These are phyloP conservation scores for Prunus mume DNA, from an alignment of 306 rosid species.

Conservation along the genomic window DNA sequence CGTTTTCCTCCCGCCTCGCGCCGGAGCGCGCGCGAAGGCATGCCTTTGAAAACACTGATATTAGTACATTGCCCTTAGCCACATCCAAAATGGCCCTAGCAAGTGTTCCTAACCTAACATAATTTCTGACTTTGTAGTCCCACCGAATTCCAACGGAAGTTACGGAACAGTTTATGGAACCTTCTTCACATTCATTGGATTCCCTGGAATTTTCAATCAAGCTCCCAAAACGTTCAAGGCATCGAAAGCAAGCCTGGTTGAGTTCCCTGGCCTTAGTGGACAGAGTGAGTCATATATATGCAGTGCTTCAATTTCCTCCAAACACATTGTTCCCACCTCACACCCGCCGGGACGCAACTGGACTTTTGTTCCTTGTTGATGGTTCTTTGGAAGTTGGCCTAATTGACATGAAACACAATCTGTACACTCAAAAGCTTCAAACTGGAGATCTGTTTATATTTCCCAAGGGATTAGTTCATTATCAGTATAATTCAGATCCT, in stretches of 20 bases:
- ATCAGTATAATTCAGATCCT: slow-evolving; percentile 22
- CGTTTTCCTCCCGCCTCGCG: too few relatives aligned
- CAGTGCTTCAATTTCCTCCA: slow-evolving; percentile 19
- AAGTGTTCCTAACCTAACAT: slow-evolving; percentile 9
- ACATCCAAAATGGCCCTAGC: not conserved
- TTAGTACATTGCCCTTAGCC: not conserved
- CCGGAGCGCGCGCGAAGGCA: too few relatives aligned
- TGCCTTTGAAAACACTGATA: not conserved
- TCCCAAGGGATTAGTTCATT: slow-evolving; percentile 36
- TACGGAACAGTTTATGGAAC: not conserved
- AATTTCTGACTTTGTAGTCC: slow-evolving; percentile 12
- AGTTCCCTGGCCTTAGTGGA: slow-evolving; percentile 20
- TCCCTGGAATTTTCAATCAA: not conserved
- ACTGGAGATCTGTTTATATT: slow-evolving; percentile 38
- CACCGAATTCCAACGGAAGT: not conserved
- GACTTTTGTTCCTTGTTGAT: slow-evolving; percentile 30
- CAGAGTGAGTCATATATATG: slow-evolving; percentile 7
- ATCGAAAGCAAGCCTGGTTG: slow-evolving; percentile 9
- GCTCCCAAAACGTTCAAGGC: not conserved
- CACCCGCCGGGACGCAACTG: slow-evolving; percentile 25
- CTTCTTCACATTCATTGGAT: slow-evolving; percentile 17
- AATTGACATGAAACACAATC: slow-evolving; percentile 19
- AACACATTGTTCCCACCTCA: slow-evolving; percentile 25
- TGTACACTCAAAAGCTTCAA: slow-evolving; percentile 26
- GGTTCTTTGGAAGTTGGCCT: slow-evolving; percentile 38